phyloP scores from a whole-genome alignment of 208 protist genomes.

The Acanthamoeba rhysodes region DNA sequence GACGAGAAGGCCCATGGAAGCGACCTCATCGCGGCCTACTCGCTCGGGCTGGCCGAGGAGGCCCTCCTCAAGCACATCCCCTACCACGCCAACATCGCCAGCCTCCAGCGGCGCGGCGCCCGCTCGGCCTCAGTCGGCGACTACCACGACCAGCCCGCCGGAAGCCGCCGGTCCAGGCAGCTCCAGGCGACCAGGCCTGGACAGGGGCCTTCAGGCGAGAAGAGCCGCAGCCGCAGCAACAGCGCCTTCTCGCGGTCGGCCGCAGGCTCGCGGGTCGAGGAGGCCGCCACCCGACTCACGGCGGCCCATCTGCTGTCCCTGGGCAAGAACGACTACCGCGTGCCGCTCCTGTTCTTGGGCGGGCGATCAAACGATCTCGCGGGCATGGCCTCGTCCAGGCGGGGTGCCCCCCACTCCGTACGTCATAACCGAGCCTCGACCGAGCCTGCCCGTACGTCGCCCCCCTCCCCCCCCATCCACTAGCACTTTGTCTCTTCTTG shows the following conservation, averaged over 20 bases:
- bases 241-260: not conserved
- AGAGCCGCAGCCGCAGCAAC: not conserved
- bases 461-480: not conserved
- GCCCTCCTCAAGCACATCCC: not conserved
- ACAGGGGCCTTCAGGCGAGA: not conserved
- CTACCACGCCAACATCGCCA: not conserved
- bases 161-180: not conserved
- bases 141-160: not conserved
- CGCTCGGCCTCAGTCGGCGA: slow-evolving; percentile 17
- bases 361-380: not conserved
- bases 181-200: too few relatives aligned
- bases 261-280: not conserved
- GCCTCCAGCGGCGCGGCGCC: not conserved
- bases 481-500: not conserved
- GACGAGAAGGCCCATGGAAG: not conserved
- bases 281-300: not conserved
- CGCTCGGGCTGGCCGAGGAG: slow-evolving; percentile 7
- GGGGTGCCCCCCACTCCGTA: not conserved
- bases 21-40: slow-evolving; percentile 50
- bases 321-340: not conserved
- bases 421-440: not conserved
- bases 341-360: not conserved
- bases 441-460: not conserved
- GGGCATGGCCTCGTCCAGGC: too few relatives aligned
- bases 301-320: not conserved